A percentile compares a stretch with the other conserved stretches of the same genome.
phyloP scores from a whole-genome alignment of 108 stramenopile genomes.

The Nitzschia sp. region DNA sequence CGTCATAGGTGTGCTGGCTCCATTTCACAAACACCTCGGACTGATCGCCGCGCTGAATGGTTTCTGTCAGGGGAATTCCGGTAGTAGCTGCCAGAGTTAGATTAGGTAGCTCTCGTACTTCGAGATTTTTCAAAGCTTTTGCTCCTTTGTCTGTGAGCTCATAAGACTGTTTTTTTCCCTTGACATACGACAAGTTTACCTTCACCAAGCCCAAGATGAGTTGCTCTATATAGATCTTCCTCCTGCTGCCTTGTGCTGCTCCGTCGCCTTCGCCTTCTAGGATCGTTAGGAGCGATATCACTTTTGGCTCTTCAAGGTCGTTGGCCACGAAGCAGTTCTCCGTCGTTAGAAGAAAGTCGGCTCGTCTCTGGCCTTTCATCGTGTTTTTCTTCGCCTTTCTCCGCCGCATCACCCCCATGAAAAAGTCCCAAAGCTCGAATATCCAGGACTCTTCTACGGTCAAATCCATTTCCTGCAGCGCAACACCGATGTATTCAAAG shows the following conservation, averaged over 20 bases:
- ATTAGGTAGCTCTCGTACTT: constrained; percentile 24
- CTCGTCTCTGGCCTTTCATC: constrained; percentile 23
- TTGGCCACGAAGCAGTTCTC: constrained; percentile 24
- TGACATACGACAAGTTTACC: constrained; percentile 80
- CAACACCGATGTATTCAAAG: constrained; percentile 68
- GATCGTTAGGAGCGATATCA: constrained; percentile 14
- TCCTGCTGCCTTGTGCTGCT: constrained; percentile 5
- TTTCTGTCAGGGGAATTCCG: background rate
- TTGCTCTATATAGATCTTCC: constrained; percentile 75
- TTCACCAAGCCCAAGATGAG: constrained; percentile 72
- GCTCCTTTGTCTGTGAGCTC: constrained; percentile 46
- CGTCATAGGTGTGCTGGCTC: constrained; percentile 55
- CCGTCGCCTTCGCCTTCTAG: constrained; percentile 27
- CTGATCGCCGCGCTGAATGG: constrained; percentile 14
- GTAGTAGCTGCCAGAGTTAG: constrained; percentile 21
- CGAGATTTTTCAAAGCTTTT: constrained; percentile 17
- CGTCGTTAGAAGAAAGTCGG: constrained; percentile 15
- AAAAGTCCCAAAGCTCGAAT: constrained; percentile 77
- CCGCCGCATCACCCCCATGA: constrained; percentile 49
- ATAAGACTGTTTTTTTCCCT: constrained; percentile 53
- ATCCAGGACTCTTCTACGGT: constrained; percentile 77
- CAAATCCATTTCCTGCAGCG: constrained; percentile 81
- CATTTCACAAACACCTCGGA: constrained; percentile 51
- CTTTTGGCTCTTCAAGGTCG: constrained; percentile 5
- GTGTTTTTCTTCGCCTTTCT: constrained; percentile 38